These are phyloP conservation scores for Huntiella savannae DNA, from an alignment of 2,329 filamentous ascomycete species.

Conservation along the genomic window DNA sequence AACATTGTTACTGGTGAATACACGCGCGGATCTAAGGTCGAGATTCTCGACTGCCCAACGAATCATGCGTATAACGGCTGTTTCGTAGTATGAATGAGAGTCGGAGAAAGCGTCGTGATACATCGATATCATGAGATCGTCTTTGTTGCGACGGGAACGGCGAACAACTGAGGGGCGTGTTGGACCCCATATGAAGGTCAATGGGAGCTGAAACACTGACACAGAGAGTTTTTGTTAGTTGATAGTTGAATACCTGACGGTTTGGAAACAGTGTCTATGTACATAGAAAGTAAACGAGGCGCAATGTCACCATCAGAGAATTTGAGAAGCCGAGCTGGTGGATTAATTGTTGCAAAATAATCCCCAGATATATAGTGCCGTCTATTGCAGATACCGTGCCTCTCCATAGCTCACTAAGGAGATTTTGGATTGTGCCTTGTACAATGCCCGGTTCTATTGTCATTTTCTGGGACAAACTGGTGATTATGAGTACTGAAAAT, in stretches of 20 bases:
- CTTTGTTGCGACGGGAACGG: constrained; percentile 4
- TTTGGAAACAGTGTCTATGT: background rate
- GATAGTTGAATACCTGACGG: background rate
- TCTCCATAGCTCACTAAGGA: no score
- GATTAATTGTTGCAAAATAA: constrained; percentile 8
- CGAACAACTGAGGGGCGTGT: constrained; percentile 5
- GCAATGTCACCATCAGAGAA: constrained; percentile 18
- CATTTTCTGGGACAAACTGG: no score
- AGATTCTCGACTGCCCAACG: constrained; percentile 59
- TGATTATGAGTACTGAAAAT: no score
- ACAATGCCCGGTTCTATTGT: no score
- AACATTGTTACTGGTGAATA: constrained; percentile 61
- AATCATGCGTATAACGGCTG: constrained; percentile 58
- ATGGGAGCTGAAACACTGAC: constrained; percentile 6
- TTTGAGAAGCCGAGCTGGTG: constrained; percentile 26
- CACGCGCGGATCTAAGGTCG: constrained; percentile 45
- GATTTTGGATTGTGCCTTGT: no score
- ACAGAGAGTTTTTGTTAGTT: constrained; percentile 5
- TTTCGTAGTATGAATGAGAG: constrained; percentile 54
- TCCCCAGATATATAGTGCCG: constrained; percentile 3
- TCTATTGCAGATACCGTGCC: background rate
- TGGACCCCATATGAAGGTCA: constrained; percentile 6
- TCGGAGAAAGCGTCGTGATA: constrained; percentile 35
- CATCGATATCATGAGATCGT: constrained; percentile 9
- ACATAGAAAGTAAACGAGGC: background rate